These are phyloP conservation scores for Septoria petroselini DNA, from an alignment of 2,329 filamentous ascomycete genomes.

Conservation along the genomic window DNA sequence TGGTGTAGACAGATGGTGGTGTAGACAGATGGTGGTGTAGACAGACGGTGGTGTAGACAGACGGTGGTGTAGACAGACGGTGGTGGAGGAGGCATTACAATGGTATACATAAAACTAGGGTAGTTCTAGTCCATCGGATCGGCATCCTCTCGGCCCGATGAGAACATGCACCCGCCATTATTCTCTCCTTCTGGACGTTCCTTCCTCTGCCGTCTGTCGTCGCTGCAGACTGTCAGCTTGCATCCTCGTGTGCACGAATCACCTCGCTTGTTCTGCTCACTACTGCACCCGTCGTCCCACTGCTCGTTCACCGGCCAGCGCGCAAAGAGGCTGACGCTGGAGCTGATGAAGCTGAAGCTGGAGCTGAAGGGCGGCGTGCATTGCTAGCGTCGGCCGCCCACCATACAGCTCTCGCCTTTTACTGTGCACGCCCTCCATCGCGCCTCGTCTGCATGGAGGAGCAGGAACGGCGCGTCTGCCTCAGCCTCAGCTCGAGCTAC, in stretches of 20 bases:
- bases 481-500: slow-evolving; percentile 19
- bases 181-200: no score
- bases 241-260: no score
- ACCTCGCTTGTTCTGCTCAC: no score
- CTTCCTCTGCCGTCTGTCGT: not conserved
- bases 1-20: no score
- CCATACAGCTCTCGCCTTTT: slow-evolving; percentile 10
- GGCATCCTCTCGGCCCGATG: slow-evolving; percentile 9
- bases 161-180: no score
- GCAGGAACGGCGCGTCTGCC: not conserved
- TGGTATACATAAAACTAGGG: no score
- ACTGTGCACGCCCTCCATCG: no score
- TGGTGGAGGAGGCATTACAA: no score
- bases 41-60: no score
- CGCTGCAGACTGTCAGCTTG: not conserved
- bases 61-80: no score
- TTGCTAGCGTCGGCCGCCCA: slow-evolving; percentile 7
- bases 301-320: slow-evolving; percentile 10
- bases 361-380: slow-evolving; percentile 19
- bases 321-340: slow-evolving; percentile 15
- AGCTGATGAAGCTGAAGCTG: not conserved
- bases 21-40: no score
- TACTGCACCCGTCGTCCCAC: slow-evolving; percentile 1
- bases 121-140: no score
- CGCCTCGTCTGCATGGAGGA: slow-evolving; percentile 5